These are phyloP conservation scores for Paraphoma sp. DNA, from an alignment of 2,329 filamentous ascomycete genomes.

Conservation along the genomic window DNA sequence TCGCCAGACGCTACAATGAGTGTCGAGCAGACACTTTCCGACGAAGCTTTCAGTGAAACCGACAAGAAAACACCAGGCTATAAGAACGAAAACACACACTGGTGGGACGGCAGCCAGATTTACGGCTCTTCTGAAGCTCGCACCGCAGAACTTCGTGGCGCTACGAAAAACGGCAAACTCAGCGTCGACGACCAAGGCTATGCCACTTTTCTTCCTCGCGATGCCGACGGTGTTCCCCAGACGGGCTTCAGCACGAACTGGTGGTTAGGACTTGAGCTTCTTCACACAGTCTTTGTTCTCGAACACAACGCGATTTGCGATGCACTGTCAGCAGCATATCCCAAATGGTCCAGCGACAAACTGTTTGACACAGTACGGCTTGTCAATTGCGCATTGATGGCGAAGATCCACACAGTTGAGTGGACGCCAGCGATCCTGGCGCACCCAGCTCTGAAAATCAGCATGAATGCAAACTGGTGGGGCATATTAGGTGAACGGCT, in stretches of 20 bases:
- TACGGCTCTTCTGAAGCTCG: conserved; percentile 52
- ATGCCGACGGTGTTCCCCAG: conserved; percentile 45
- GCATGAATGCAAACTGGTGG: conserved; percentile 57
- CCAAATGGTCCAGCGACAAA: conserved; percentile 49
- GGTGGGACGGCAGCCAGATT: conserved; percentile 58
- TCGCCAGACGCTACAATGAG: conserved; percentile 42
- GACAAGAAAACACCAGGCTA: conserved; percentile 52
- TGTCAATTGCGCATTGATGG: conserved; percentile 56
- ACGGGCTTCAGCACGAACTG: conserved; percentile 56
- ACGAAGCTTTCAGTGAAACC: conserved; percentile 43
- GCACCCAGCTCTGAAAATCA: conserved; percentile 53
- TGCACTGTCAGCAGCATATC: conserved; percentile 43
- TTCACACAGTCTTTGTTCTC: conserved; percentile 56
- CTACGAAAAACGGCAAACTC: conserved; percentile 50
- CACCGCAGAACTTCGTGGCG: conserved; percentile 46
- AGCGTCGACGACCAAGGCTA: conserved; percentile 41
- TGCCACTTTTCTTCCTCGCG: conserved; percentile 50
- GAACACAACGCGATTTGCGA: conserved; percentile 57
- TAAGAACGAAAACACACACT: conserved; percentile 52
- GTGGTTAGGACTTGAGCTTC: conserved; percentile 56
- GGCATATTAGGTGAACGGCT: conserved; percentile 52
- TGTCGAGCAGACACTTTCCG: conserved; percentile 45
- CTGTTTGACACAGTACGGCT: conserved; percentile 55
- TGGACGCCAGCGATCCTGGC: conserved; percentile 58
- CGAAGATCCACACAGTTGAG: conserved; percentile 59